These are phyloP conservation scores for Sporisorium iseilematis-ciliati DNA, from an alignment of 1,284 basidiomycete genomes.

Conservation along the genomic window DNA sequence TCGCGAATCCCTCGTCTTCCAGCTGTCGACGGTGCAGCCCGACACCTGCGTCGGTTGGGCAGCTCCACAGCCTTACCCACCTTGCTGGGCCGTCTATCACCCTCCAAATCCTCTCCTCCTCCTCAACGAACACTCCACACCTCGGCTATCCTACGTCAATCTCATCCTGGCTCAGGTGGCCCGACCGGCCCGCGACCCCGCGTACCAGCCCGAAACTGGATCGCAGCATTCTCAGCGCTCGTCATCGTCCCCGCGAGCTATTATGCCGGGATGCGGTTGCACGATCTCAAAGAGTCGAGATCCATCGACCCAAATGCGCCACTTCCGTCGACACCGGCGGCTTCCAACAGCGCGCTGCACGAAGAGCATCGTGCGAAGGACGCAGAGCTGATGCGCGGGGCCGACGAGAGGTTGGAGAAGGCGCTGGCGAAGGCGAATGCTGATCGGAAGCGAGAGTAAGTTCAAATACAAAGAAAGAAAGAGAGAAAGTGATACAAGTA, in stretches of 20 bases:
- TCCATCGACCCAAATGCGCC: slow-evolving; percentile 11
- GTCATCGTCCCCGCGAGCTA: slow-evolving; percentile 41
- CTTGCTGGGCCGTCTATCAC: slow-evolving; percentile 12
- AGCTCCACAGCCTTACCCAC: not conserved
- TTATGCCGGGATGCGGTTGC: slow-evolving; percentile 37
- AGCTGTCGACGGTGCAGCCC: slow-evolving; percentile 3
- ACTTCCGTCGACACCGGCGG: slow-evolving; percentile 15
- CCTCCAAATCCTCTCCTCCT: not conserved
- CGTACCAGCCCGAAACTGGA: slow-evolving; percentile 40
- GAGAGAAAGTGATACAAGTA: not conserved
- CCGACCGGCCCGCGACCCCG: not conserved
- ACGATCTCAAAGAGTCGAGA: slow-evolving; percentile 33
- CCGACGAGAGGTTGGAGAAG: slow-evolving; percentile 2
- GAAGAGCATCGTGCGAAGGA: slow-evolving; percentile 2
- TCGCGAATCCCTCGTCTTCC: slow-evolving; percentile 7
- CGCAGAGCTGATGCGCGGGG: not conserved
- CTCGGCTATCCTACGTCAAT: slow-evolving; percentile 3
- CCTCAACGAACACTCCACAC: slow-evolving; percentile 13
- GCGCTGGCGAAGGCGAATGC: slow-evolving; percentile 7
- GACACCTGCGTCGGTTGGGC: slow-evolving; percentile 18
- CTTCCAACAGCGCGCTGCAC: slow-evolving; percentile 6
- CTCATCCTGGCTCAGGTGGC: not conserved
- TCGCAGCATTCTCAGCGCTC: slow-evolving; percentile 45
- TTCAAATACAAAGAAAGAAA: not conserved
- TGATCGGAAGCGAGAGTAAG: slow-evolving; percentile 23